Percentiles rank a stretch among this genome's conserved stretches.
Evolutionary conservation across 306 rosid species (phyloP).

Genomic region (Hippophae gyantsensis): DNA sequence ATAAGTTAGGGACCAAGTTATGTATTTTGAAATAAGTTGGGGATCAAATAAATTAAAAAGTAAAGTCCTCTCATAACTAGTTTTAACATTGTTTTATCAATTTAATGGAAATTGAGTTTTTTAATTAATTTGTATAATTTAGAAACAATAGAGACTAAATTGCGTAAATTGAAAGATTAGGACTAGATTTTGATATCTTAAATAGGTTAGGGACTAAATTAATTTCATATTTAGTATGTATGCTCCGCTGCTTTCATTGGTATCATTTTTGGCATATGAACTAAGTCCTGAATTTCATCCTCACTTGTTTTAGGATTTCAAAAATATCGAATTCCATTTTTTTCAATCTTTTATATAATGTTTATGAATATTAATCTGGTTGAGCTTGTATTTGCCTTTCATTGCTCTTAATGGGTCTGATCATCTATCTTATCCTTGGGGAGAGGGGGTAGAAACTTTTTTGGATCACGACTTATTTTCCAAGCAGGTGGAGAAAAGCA

Average conservation of each 20-base stretch:
- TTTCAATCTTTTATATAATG: neutral
- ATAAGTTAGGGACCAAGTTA: neutral
- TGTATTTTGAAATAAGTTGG: neutral
- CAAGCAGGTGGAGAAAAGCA: conserved; percentile 1
- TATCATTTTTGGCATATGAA: neutral
- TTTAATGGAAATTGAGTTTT: neutral
- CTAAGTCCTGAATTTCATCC: no score
- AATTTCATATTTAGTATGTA: no score
- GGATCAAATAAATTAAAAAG: neutral
- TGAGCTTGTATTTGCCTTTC: neutral
- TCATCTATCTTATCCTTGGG: neutral
- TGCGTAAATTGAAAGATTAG: no score
- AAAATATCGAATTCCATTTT: neutral
- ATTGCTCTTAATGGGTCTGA: neutral
- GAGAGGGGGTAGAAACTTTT: neutral
- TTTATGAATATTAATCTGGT: neutral
- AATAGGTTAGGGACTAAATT: no score
- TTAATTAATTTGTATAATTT: no score
- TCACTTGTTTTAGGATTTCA: neutral
- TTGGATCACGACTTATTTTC: conserved; percentile 1
- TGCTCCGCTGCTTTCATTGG: no score
- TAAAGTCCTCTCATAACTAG: neutral
- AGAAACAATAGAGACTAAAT: no score
- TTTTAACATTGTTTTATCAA: neutral
- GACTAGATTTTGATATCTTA: no score